Conservation (phyloP, 2,329 filamentous ascomycete species). For the Fusarium caatingaense region DNA sequence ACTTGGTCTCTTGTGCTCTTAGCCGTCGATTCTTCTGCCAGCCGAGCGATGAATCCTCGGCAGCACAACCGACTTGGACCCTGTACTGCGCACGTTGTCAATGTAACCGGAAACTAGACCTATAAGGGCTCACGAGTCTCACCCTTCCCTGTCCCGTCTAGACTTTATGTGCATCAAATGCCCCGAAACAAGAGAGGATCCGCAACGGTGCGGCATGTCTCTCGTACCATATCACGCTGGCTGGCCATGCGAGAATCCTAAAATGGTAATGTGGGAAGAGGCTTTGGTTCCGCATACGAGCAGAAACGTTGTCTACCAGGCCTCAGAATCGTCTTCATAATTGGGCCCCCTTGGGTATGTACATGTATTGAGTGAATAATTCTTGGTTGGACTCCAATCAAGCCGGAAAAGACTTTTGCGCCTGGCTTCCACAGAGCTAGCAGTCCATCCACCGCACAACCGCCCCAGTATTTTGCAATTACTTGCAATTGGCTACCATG, state of each 20-base stretch:
- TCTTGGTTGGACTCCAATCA: not conserved
- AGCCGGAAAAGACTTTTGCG: conserved; percentile 7
- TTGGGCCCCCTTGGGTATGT: not conserved
- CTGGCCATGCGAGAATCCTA: conserved; percentile 40
- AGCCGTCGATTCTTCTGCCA: not conserved
- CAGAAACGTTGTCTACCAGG: conserved; percentile 23
- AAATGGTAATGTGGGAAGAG: conserved; percentile 37
- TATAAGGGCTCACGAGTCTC: not conserved
- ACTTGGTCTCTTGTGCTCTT: not conserved
- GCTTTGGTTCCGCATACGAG: conserved; percentile 33
- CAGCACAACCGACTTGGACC: conserved; percentile 31
- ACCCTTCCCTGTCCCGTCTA: not conserved
- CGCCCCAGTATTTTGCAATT: conserved; percentile 32
- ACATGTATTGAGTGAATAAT: not conserved
- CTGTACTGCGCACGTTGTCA: conserved; percentile 6
- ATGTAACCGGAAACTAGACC: conserved; percentile 6
- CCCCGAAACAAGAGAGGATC: conserved; percentile 13
- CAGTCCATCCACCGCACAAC: conserved; percentile 16
- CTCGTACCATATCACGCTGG: conserved; percentile 40
- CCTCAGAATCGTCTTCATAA: conserved; percentile 15
- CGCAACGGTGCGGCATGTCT: conserved; percentile 1
- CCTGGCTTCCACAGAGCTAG: not conserved
- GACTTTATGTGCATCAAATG: conserved; percentile 12
- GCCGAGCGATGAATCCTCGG: conserved; percentile 15
- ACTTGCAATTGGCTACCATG: conserved; percentile 41